A percentile compares a stretch with the other conserved stretches of the same genome.
phyloP scores from a whole-genome alignment of 305 asterid species.

The Lippia alba region DNA sequence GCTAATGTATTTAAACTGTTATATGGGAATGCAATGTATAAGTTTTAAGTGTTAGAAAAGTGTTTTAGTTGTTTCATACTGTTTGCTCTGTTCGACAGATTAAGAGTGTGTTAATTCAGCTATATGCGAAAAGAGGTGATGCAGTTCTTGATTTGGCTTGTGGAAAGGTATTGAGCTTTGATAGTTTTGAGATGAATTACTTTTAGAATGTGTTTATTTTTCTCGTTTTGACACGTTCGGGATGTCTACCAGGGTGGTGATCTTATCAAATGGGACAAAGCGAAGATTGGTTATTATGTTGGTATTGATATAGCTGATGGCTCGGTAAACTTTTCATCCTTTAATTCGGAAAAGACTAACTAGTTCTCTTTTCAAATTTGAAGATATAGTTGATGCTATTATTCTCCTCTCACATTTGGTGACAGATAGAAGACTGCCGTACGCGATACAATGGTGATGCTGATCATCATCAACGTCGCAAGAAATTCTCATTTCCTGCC shows the following conservation, averaged over 20 bases:
- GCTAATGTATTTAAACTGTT: conserved; percentile 17
- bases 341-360: background rate
- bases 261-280: conserved; percentile 89
- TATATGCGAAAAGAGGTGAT: conserved; percentile 67
- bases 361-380: background rate
- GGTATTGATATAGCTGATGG: conserved; percentile 87
- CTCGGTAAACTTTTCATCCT: conserved; percentile 53
- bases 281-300: conserved; percentile 72
- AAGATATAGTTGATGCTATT: background rate
- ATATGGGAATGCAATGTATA: background rate
- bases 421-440: conserved; percentile 95
- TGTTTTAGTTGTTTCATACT: conserved; percentile 6
- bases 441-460: conserved; percentile 97
- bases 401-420: background rate
- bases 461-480: conserved; percentile 88
- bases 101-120: conserved; percentile 80
- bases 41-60: background rate
- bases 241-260: conserved; percentile 69
- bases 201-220: background rate
- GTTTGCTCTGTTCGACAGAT: conserved; percentile 47
- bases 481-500: conserved; percentile 95
- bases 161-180: conserved; percentile 61
- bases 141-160: conserved; percentile 86
- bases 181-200: background rate
- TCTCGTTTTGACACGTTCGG: background rate